A percentile compares a stretch with the other conserved stretches of the same genome.
phyloP scores from a whole-genome alignment of 768 basidiomycete genomes.

The Panus rudis region DNA sequence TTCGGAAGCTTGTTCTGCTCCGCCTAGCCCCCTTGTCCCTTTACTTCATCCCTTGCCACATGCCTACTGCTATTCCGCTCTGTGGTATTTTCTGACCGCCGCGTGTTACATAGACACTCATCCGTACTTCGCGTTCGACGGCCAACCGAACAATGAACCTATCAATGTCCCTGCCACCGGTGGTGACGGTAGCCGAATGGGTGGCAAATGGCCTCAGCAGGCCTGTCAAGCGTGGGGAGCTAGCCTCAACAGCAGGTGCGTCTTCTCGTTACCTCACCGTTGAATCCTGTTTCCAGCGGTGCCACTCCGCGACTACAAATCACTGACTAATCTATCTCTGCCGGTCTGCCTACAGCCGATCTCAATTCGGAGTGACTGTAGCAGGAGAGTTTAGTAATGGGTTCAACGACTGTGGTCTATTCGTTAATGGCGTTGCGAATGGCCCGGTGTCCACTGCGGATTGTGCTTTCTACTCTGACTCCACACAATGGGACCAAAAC shows the following conservation, averaged over 20 bases:
- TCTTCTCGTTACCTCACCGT: background rate
- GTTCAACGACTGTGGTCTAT: conserved; percentile 58
- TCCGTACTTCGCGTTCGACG: conserved; percentile 38
- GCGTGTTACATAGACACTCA: conserved; percentile 25
- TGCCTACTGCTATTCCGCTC: background rate
- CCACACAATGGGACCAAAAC: conserved; percentile 39
- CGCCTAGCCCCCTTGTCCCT: background rate
- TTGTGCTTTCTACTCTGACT: conserved; percentile 41
- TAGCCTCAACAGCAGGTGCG: conserved; percentile 35
- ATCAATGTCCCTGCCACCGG: conserved; percentile 35
- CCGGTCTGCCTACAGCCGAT: conserved; percentile 26
- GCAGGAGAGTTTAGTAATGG: conserved; percentile 72
- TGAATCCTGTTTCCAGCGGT: background rate
- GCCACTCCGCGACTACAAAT: background rate
- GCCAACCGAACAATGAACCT: conserved; percentile 25
- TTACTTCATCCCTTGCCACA: background rate
- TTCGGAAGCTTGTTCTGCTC: no score
- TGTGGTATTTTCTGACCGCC: background rate
- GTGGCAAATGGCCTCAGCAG: conserved; percentile 25
- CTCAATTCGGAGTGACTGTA: conserved; percentile 56
- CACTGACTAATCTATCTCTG: background rate
- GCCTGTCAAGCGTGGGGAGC: conserved; percentile 42
- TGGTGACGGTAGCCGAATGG: conserved; percentile 15
- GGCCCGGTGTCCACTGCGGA: conserved; percentile 20
- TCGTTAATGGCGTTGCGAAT: conserved; percentile 28